A percentile compares a stretch with the other conserved stretches of the same genome.
Evolutionary conservation across 768 basidiomycete species (phyloP).

Genomic region (Podaxis rugospora): DNA sequence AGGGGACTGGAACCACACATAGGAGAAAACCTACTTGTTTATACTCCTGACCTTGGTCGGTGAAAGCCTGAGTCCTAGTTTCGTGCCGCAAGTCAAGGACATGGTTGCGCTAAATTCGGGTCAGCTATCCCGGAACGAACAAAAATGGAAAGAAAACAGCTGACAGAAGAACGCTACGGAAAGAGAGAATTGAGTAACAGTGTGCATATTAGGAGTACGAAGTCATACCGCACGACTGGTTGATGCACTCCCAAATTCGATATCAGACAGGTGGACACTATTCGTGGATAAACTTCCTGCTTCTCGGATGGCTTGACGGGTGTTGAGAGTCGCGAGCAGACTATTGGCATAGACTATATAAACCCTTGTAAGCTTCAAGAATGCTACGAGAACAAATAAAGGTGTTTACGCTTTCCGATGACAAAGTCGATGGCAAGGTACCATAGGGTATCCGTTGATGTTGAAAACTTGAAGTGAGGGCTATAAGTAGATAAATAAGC

Average conservation of each 20-base stretch:
- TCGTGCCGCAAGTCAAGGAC: neutral
- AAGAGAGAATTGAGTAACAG: neutral
- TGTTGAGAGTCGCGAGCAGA: constrained; percentile 40
- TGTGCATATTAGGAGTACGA: neutral
- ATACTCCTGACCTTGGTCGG: neutral
- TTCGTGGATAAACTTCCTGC: constrained; percentile 9
- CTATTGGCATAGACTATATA: constrained; percentile 42
- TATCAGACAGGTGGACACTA: constrained; percentile 16
- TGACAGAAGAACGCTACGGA: neutral
- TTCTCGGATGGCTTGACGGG: constrained; percentile 24
- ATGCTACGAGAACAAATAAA: neutral
- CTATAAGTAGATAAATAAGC: neutral
- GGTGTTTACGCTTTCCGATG: constrained; percentile 39
- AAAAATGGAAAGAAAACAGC: neutral
- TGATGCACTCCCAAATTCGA: constrained; percentile 4
- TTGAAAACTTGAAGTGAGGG: constrained; percentile 19
- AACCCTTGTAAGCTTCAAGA: neutral
- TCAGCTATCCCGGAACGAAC: neutral
- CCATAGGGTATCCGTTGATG: constrained; percentile 29
- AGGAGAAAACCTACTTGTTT: neutral
- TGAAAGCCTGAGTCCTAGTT: neutral
- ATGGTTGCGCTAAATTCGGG: neutral
- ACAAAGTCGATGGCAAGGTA: constrained; percentile 39
- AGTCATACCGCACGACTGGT: neutral
- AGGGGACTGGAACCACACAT: neutral